phyloP scores from a whole-genome alignment of 192 early-diverging fungal genomes.

The Coemansia guatemalensis region DNA sequence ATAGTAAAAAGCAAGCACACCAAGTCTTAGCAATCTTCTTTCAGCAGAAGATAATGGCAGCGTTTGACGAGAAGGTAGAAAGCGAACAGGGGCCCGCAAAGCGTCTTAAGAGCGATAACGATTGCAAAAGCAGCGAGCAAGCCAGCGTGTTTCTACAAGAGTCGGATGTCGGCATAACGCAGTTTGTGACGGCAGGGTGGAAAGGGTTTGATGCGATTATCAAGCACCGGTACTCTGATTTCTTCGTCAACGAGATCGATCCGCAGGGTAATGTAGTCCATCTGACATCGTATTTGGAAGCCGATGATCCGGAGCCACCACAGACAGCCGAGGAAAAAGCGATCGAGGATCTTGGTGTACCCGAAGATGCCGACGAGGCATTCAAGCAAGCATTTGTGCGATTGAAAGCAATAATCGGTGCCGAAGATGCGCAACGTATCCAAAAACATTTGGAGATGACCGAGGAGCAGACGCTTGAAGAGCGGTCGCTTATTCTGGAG shows the following conservation, averaged over 20 bases:
- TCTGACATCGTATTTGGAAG: constrained; percentile 53
- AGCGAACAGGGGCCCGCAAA: constrained; percentile 20
- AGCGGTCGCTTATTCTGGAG: constrained; percentile 27
- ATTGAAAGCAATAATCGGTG: constrained; percentile 32
- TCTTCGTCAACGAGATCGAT: constrained; percentile 93
- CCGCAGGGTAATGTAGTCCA: constrained; percentile 66
- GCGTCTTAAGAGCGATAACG: constrained; percentile 17
- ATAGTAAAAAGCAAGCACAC: too few species aligned
- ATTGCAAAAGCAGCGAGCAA: constrained; percentile 3
- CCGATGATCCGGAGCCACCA: constrained; percentile 30
- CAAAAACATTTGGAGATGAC: constrained; percentile 21
- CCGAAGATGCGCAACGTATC: constrained; percentile 20
- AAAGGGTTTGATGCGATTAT: constrained; percentile 47
- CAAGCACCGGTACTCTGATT: constrained; percentile 77
- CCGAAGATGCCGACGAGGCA: constrained; percentile 25
- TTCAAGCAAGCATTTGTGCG: constrained; percentile 30
- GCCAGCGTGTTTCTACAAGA: constrained; percentile 48
- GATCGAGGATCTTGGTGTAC: constrained; percentile 31
- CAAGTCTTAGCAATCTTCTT: too few species aligned
- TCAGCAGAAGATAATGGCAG: too few species aligned
- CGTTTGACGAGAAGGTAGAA: neutral
- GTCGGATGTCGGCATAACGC: constrained; percentile 66
- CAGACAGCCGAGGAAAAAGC: constrained; percentile 28
- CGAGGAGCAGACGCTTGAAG: constrained; percentile 13
- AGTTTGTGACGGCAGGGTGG: constrained; percentile 45